Evolutionary conservation across 805 yeast genomes (phyloP).

Genomic region (Dipodascus albidus): DNA sequence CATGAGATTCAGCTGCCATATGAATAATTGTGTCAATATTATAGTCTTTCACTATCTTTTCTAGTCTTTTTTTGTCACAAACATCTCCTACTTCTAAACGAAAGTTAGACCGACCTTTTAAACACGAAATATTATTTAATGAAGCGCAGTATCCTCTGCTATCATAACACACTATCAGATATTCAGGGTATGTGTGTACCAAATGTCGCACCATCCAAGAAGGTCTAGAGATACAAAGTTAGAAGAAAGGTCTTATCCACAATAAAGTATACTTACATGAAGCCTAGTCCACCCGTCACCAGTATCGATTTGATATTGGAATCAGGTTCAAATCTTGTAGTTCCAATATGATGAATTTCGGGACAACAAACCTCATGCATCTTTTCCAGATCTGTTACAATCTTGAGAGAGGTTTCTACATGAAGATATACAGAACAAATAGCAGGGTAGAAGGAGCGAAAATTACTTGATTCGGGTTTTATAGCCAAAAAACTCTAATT

Average conservation of each 20-base stretch:
- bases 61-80: constrained; percentile 18
- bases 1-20: constrained; percentile 46
- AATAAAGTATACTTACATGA: constrained; percentile 27
- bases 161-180: constrained; percentile 35
- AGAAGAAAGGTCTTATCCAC: not conserved
- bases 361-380: not conserved
- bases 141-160: constrained; percentile 36
- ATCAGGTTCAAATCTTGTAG: not conserved
- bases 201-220: constrained; percentile 34
- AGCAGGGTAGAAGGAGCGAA: not conserved
- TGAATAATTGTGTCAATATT: constrained; percentile 31
- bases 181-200: constrained; percentile 20
- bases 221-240: constrained; percentile 23
- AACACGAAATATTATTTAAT: constrained; percentile 22
- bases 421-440: too few species aligned
- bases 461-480: not conserved
- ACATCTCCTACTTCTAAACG: constrained; percentile 29
- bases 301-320: constrained; percentile 19
- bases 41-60: constrained; percentile 13
- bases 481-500: not conserved
- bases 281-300: constrained; percentile 49
- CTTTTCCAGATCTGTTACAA: not conserved
- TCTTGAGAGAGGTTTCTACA: too few species aligned
- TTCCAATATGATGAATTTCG: not conserved
- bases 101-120: constrained; percentile 19